phyloP scores from a whole-genome alignment of 2,329 filamentous ascomycete species.

The Verticillium tricorpus region DNA sequence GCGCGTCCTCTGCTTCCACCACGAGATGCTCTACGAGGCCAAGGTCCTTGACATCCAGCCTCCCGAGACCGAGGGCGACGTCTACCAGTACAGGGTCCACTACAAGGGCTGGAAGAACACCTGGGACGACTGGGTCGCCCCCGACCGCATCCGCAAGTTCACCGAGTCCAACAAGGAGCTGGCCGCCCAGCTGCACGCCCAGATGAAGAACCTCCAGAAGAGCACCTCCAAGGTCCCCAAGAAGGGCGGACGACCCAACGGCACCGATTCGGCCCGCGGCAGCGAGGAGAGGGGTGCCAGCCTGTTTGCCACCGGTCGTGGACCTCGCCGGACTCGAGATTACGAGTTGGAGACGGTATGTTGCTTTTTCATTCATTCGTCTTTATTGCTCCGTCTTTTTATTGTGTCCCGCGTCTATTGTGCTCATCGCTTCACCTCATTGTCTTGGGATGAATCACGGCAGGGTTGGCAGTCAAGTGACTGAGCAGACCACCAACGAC shows the following conservation, averaged over 20 bases:
- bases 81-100: conserved; percentile 86
- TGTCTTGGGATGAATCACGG: neutral
- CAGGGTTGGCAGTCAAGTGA: neutral
- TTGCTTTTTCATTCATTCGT: conserved; percentile 17
- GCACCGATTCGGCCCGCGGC: conserved; percentile 61
- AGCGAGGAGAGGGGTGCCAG: conserved; percentile 72
- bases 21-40: conserved; percentile 94
- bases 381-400: neutral
- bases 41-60: conserved; percentile 79
- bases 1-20: conserved; percentile 93
- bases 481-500: neutral
- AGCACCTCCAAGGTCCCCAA: conserved; percentile 46
- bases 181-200: conserved; percentile 66
- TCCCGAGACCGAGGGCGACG: conserved; percentile 62
- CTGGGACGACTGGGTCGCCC: conserved; percentile 98
- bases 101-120: conserved; percentile 99
- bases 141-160: conserved; percentile 90
- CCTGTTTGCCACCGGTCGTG: conserved; percentile 57
- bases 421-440: neutral
- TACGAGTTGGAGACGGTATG: conserved; percentile 79
- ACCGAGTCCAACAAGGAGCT: conserved; percentile 94
- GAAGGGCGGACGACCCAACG: conserved; percentile 41
- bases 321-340: conserved; percentile 71
- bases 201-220: conserved; percentile 56
- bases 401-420: neutral